These are phyloP conservation scores for Auricularia sp. DNA, from an alignment of 768 basidiomycete species.

Conservation along the genomic window DNA sequence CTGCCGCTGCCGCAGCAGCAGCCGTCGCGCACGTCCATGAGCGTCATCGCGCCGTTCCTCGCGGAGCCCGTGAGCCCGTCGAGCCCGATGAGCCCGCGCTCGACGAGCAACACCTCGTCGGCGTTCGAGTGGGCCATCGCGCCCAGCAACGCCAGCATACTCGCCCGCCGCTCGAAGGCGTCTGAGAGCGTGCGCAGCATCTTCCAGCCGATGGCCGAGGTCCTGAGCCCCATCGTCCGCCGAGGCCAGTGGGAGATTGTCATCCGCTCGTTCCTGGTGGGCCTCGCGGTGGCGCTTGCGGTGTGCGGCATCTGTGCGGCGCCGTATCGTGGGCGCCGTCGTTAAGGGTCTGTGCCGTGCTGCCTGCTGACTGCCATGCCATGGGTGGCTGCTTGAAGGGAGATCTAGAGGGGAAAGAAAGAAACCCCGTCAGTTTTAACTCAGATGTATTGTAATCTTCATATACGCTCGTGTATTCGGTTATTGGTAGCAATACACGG, in stretches of 20 bases:
- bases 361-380: background rate
- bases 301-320: constrained; percentile 9
- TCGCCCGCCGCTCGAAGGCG: background rate
- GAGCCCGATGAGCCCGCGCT: background rate
- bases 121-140: background rate
- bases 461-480: too few relatives aligned
- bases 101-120: background rate
- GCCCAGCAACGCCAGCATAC: background rate
- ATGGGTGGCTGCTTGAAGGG: background rate
- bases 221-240: constrained; percentile 59
- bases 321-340: background rate
- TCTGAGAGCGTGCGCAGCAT: background rate
- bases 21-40: background rate
- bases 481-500: too few relatives aligned
- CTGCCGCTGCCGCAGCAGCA: background rate
- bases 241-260: constrained; percentile 86
- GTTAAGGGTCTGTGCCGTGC: background rate
- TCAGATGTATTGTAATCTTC: too few relatives aligned
- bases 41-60: constrained; percentile 1
- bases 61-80: background rate
- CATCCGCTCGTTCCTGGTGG: constrained; percentile 43
- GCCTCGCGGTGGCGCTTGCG: constrained; percentile 28
- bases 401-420: too few relatives aligned
- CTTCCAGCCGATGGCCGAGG: constrained; percentile 60
- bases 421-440: too few relatives aligned